Conservation (phyloP, 257 asterid species). For the Solanum rostratum region DNA sequence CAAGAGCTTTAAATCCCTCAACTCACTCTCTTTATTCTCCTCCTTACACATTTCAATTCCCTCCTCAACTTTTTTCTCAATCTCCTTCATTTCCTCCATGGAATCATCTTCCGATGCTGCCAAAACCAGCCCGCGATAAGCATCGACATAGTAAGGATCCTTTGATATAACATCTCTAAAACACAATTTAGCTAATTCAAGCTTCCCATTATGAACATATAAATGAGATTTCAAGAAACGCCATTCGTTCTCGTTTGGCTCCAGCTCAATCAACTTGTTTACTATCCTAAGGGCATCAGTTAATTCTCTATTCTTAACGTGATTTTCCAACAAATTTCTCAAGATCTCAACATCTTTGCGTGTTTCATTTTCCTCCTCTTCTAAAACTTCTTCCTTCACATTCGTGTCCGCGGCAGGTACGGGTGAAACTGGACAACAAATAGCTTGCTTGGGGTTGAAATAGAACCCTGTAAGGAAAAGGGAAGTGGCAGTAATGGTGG, state of each 20-base stretch:
- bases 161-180: background rate
- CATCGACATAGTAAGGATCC: background rate
- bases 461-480: slow-evolving; percentile 22
- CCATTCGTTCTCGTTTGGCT: background rate
- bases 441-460: slow-evolving; percentile 8
- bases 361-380: background rate
- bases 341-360: background rate
- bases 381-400: background rate
- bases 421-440: slow-evolving; percentile 17
- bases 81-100: background rate
- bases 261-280: background rate
- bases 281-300: background rate
- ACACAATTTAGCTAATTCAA: background rate
- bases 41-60: slow-evolving; percentile 44
- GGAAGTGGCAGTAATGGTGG: slow-evolving; percentile 41
- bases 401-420: slow-evolving; percentile 3
- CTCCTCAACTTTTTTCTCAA: slow-evolving; percentile 39
- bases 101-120: background rate
- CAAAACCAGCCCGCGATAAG: background rate
- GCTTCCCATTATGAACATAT: background rate
- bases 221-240: background rate
- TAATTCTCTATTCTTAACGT: background rate
- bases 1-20: slow-evolving; percentile 77
- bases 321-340: background rate
- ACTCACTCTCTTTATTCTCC: slow-evolving; percentile 34